phyloP scores from a whole-genome alignment of 345 rosid species.

The Melastoma malabathricum region DNA sequence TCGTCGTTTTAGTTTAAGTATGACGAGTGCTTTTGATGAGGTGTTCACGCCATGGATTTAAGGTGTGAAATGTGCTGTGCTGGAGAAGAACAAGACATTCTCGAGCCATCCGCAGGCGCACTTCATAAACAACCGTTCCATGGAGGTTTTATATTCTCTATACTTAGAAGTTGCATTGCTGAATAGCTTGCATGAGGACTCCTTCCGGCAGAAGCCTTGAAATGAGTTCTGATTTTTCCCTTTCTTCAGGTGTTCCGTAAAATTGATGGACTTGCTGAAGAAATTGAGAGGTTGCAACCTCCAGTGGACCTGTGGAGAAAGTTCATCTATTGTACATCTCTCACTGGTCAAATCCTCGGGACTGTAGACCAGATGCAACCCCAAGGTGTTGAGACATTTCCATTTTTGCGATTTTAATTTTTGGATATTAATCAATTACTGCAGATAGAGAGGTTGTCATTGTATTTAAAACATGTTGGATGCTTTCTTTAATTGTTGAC shows the following conservation, averaged over 20 bases:
- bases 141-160: constrained; percentile 53
- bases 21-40: not conserved
- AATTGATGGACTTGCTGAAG: constrained; percentile 73
- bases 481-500: constrained; percentile 12
- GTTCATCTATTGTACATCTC: constrained; percentile 80
- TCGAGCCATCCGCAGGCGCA: constrained; percentile 89
- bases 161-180: not conserved
- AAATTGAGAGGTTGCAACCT: constrained; percentile 72
- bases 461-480: constrained; percentile 2
- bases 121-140: constrained; percentile 86
- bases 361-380: constrained; percentile 95
- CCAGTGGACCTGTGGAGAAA: constrained; percentile 87
- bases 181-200: too few species aligned
- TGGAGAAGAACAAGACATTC: constrained; percentile 64
- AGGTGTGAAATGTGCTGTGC: constrained; percentile 62
- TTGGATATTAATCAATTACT: not conserved
- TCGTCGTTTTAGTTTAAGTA: not conserved
- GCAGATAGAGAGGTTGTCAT: too few species aligned
- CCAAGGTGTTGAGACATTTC: constrained; percentile 33
- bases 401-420: not conserved
- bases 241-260: constrained; percentile 54
- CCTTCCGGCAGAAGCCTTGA: too few species aligned
- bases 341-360: constrained; percentile 74
- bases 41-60: not conserved
- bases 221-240: too few species aligned